These are phyloP conservation scores for Botrytis aclada DNA, from an alignment of 2,329 filamentous ascomycete species.

Conservation along the genomic window DNA sequence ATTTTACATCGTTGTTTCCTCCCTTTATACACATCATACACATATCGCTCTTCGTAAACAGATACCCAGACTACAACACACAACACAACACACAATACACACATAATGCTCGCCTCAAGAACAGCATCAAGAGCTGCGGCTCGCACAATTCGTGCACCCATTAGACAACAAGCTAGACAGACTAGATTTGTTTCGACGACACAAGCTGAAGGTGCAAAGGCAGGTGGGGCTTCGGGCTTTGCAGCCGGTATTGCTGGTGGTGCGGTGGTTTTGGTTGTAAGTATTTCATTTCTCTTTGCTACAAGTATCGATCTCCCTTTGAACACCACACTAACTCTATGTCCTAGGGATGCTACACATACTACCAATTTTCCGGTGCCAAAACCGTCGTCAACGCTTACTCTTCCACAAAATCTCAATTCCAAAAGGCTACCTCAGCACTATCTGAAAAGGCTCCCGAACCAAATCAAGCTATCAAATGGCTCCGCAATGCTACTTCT, in stretches of 20 bases:
- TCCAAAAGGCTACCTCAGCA: slow-evolving; percentile 57
- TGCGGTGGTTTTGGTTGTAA: slow-evolving; percentile 43
- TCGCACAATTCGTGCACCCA: slow-evolving; percentile 21
- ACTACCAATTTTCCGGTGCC: slow-evolving; percentile 51
- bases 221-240: slow-evolving; percentile 41
- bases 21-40: background rate
- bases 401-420: slow-evolving; percentile 57
- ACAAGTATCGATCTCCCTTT: background rate
- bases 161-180: slow-evolving; percentile 34
- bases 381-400: slow-evolving; percentile 46
- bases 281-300: background rate
- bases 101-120: slow-evolving; percentile 29
- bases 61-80: background rate
- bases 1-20: background rate
- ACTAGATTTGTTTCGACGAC: slow-evolving; percentile 29
- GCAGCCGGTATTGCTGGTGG: slow-evolving; percentile 51
- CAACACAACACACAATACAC: background rate
- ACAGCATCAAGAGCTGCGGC: slow-evolving; percentile 27
- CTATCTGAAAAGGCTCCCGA: slow-evolving; percentile 61
- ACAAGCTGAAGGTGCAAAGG: slow-evolving; percentile 27
- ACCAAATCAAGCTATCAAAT: slow-evolving; percentile 63
- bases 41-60: background rate
- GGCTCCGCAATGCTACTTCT: slow-evolving; percentile 62
- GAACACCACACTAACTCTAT: background rate
- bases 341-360: slow-evolving; percentile 46